Conservation (phyloP, 495 filamentous ascomycete species). For the Xylaria telfairii region DNA sequence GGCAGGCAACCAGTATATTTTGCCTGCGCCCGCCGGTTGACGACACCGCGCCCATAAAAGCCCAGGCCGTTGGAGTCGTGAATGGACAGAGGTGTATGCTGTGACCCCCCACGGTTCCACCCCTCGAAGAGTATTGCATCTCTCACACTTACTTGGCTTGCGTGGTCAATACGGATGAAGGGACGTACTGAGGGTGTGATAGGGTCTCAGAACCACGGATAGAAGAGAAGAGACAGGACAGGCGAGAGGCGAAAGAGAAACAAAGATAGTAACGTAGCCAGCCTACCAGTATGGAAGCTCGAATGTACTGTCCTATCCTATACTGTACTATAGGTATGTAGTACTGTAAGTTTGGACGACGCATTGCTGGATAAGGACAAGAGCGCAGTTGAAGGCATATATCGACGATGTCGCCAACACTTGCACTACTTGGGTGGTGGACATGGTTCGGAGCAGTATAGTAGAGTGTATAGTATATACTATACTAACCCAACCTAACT, state of each 20-base stretch:
- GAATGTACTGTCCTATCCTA: too few relatives aligned
- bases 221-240: background rate
- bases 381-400: background rate
- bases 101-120: slow-evolving; percentile 28
- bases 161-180: slow-evolving; percentile 22
- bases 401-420: background rate
- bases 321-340: too few relatives aligned
- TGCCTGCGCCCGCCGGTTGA: slow-evolving; percentile 5
- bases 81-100: slow-evolving; percentile 23
- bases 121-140: slow-evolving; percentile 18
- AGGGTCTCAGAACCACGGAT: background rate
- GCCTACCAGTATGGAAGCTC: background rate
- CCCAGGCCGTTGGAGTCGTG: slow-evolving; percentile 20
- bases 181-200: slow-evolving; percentile 7
- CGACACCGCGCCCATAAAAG: slow-evolving; percentile 1
- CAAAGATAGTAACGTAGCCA: background rate
- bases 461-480: too few relatives aligned
- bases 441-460: background rate
- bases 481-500: too few relatives aligned
- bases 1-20: background rate
- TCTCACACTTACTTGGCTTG: slow-evolving; percentile 21
- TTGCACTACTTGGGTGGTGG: background rate
- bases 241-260: background rate
- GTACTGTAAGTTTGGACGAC: background rate
- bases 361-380: slow-evolving; percentile 6